phyloP scores from a whole-genome alignment of 2,329 filamentous ascomycete genomes.

The Scortechinia acanthostroma region DNA sequence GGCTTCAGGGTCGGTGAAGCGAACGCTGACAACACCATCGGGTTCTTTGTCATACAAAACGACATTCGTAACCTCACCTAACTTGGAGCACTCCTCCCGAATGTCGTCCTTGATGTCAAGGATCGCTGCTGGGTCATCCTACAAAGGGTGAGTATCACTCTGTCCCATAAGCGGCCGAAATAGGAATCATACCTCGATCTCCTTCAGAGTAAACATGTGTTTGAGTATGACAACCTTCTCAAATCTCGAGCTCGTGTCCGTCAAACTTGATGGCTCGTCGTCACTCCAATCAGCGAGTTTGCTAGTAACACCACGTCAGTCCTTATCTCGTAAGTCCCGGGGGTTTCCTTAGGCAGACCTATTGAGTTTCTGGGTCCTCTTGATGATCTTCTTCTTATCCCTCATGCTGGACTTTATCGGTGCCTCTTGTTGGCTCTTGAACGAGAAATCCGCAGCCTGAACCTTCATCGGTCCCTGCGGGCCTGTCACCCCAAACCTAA shows the following conservation, averaged over 20 bases:
- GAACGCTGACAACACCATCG: slow-evolving; percentile 53
- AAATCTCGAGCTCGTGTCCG: slow-evolving; percentile 24
- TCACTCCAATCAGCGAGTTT: slow-evolving; percentile 64
- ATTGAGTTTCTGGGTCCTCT: slow-evolving; percentile 53
- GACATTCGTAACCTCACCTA: slow-evolving; percentile 56
- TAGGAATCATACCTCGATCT: slow-evolving; percentile 30
- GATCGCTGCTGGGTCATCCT: slow-evolving; percentile 45
- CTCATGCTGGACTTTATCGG: slow-evolving; percentile 17
- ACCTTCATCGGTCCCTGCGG: slow-evolving; percentile 42
- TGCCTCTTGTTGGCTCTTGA: slow-evolving; percentile 34
- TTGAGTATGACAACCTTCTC: slow-evolving; percentile 59
- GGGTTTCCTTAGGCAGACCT: too few species aligned
- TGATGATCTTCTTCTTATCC: slow-evolving; percentile 54
- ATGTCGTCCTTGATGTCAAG: slow-evolving; percentile 61
- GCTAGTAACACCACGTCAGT: too few species aligned
- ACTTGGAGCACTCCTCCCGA: slow-evolving; percentile 48
- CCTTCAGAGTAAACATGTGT: slow-evolving; percentile 55
- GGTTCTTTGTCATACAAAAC: slow-evolving; percentile 56
- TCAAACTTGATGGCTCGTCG: slow-evolving; percentile 39
- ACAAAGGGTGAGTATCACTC: background rate
- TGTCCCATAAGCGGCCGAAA: background rate
- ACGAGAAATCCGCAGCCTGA: slow-evolving; percentile 51
- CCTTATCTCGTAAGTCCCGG: too few species aligned
- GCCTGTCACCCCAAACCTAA: slow-evolving; percentile 39
- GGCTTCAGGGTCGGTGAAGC: slow-evolving; percentile 44